A percentile compares a stretch with the other conserved stretches of the same genome.
phyloP scores from a whole-genome alignment of 2,329 filamentous ascomycete genomes.

The Ceratocystis alfenasii region DNA sequence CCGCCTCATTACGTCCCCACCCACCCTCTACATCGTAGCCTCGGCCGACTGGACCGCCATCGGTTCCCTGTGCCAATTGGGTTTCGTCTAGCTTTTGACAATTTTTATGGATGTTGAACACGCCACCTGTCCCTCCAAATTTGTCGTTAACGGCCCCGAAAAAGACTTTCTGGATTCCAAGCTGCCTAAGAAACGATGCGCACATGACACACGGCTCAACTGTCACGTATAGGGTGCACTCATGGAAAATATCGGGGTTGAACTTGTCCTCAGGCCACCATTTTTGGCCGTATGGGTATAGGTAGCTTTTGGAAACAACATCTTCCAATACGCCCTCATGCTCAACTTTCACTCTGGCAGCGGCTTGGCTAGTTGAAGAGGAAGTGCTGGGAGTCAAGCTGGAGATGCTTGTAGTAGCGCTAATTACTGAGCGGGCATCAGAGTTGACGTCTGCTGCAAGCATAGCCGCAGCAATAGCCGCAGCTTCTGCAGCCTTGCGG shows the following conservation, averaged over 20 bases:
- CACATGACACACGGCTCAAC: slow-evolving; percentile 99
- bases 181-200: slow-evolving; percentile 79
- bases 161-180: slow-evolving; percentile 78
- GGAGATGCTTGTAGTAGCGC: slow-evolving; percentile 14
- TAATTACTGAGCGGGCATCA: slow-evolving; percentile 18
- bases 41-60: slow-evolving; percentile 60
- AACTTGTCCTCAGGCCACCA: slow-evolving; percentile 22
- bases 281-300: slow-evolving; percentile 52
- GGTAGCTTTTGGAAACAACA: slow-evolving; percentile 42
- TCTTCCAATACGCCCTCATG: slow-evolving; percentile 31
- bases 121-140: slow-evolving; percentile 90
- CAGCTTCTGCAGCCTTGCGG: slow-evolving; percentile 26
- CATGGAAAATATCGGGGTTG: slow-evolving; percentile 32
- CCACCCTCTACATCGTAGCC: slow-evolving; percentile 77
- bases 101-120: slow-evolving; percentile 62
- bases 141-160: slow-evolving; percentile 94
- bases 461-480: slow-evolving; percentile 32
- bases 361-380: slow-evolving; percentile 17
- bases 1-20: slow-evolving; percentile 81
- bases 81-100: slow-evolving; percentile 20
- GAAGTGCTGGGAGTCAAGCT: slow-evolving; percentile 19
- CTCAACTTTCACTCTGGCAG: slow-evolving; percentile 20
- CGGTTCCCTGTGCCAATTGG: slow-evolving; percentile 28
- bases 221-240: slow-evolving; percentile 80
- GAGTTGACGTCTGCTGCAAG: slow-evolving; percentile 16